Conservation (phyloP, 1,284 basidiomycete species). For the Meripilus lineatus region DNA sequence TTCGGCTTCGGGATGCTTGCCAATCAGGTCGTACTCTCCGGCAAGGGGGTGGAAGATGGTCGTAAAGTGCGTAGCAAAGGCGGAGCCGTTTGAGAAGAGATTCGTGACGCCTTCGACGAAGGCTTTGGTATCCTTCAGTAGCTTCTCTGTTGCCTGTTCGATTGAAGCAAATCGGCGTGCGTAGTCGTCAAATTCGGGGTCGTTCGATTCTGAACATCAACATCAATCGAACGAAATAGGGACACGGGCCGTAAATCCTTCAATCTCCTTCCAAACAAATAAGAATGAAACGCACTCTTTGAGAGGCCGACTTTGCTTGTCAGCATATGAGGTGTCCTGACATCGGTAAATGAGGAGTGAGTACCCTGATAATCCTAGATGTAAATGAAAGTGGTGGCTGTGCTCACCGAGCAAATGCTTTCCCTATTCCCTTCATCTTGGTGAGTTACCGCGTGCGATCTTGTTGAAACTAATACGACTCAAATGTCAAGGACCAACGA, state of each 20-base stretch:
- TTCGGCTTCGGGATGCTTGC: slow-evolving; percentile 74
- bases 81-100: slow-evolving; percentile 76
- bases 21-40: slow-evolving; percentile 78
- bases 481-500: too few relatives aligned
- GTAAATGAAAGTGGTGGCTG: not conserved
- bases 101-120: slow-evolving; percentile 85
- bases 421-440: slow-evolving; percentile 77
- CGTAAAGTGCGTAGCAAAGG: slow-evolving; percentile 75
- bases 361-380: slow-evolving; percentile 6
- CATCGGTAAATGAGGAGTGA: slow-evolving; percentile 2
- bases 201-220: slow-evolving; percentile 61
- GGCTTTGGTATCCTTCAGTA: slow-evolving; percentile 87
- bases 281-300: slow-evolving; percentile 63
- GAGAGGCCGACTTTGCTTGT: slow-evolving; percentile 84
- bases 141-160: slow-evolving; percentile 82
- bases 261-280: slow-evolving; percentile 2
- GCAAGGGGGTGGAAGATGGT: slow-evolving; percentile 79
- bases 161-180: slow-evolving; percentile 74
- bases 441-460: not conserved
- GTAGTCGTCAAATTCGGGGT: slow-evolving; percentile 86
- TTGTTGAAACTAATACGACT: too few relatives aligned
- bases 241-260: slow-evolving; percentile 7
- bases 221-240: not conserved
- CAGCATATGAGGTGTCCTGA: slow-evolving; percentile 84
- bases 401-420: slow-evolving; percentile 71